Evolutionary conservation across 2,329 filamentous ascomycete species (phyloP), one percentile per base, ranked within the genome.

Genomic region (Colletotrichum trifolii): DNA sequence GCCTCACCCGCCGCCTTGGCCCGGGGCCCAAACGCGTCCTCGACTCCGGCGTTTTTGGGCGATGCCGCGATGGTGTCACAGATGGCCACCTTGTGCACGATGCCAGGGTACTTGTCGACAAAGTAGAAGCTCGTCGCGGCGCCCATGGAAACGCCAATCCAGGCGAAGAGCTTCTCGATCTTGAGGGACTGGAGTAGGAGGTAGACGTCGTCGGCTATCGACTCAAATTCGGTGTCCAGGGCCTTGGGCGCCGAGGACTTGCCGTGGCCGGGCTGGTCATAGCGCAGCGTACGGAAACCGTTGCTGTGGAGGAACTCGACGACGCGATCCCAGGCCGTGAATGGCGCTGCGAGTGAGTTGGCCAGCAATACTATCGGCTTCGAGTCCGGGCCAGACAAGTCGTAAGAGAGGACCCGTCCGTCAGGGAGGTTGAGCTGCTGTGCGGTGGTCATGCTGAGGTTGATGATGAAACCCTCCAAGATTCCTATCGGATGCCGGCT

Each of bases 81-180:
- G 36, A 79, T 71, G 34, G 78, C 71, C 7, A 82, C 73, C 48
- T 75, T 77, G 54, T 73, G 57, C 9, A 82, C 72, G 4, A 80
- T 52, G 39, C 74, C 74, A 5, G 79, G 79, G 62, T 80, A 77
- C 58, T 71, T 74, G 5, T 73, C 72, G 1, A 73, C 73, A 66
- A 82, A 82, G 60, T 75, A 74, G 53, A 82, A 69, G 17, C 77
- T 77, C 1, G 73, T 77, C 0, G 78, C 74, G 8, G 77, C 81
- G 25, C 81, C 81, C 78, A 83, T 81, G 10, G 79, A 82, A 1
- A 82, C 78, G 2, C 80, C 80, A 8, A 83, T 71, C 80, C 79
- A 83, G 3, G 76, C 74, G 58, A 78, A 71, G 6, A 80, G 61
- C 17, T 67, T 72, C 6, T 64, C 49, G 38, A 81, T 73, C 7